These are phyloP conservation scores for Parathielavia hyrcaniae DNA, from an alignment of 495 filamentous ascomycete genomes.

Conservation along the genomic window DNA sequence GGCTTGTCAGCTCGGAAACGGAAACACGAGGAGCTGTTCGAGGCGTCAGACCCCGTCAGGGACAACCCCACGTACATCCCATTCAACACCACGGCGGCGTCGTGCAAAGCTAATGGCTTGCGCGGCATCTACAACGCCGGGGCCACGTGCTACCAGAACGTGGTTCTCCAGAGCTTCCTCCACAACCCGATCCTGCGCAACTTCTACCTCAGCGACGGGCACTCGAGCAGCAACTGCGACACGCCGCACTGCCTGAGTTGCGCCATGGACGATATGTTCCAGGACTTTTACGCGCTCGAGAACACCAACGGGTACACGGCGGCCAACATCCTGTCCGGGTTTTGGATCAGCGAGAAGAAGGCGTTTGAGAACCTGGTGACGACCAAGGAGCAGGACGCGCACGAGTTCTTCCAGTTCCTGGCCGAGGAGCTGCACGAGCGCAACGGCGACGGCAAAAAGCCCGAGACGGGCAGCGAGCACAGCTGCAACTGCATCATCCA, in stretches of 20 bases:
- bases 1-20: slow-evolving; percentile 45
- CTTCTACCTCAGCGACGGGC: slow-evolving; percentile 81
- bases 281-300: slow-evolving; percentile 77
- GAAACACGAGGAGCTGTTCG: slow-evolving; percentile 55
- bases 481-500: slow-evolving; percentile 82
- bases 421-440: slow-evolving; percentile 76
- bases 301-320: slow-evolving; percentile 79
- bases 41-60: slow-evolving; percentile 39
- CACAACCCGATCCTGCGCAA: slow-evolving; percentile 82
- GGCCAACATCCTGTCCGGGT: slow-evolving; percentile 68
- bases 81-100: slow-evolving; percentile 53
- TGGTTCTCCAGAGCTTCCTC: slow-evolving; percentile 78
- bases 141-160: slow-evolving; percentile 88
- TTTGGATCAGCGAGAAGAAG: slow-evolving; percentile 66
- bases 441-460: slow-evolving; percentile 52
- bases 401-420: slow-evolving; percentile 91
- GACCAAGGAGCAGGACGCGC: slow-evolving; percentile 90
- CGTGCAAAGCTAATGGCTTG: slow-evolving; percentile 65
- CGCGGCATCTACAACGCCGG: slow-evolving; percentile 93
- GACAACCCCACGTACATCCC: slow-evolving; percentile 57
- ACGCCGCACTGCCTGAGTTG: slow-evolving; percentile 70
- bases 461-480: slow-evolving; percentile 52
- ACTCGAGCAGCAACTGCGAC: slow-evolving; percentile 63
- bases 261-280: slow-evolving; percentile 84
- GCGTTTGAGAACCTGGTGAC: slow-evolving; percentile 67